Evolutionary conservation across 1,139 yeast genomes (phyloP), one percentile per base, ranked within the genome.

Genomic region (Kurtzmaniella quercitrusa): DNA sequence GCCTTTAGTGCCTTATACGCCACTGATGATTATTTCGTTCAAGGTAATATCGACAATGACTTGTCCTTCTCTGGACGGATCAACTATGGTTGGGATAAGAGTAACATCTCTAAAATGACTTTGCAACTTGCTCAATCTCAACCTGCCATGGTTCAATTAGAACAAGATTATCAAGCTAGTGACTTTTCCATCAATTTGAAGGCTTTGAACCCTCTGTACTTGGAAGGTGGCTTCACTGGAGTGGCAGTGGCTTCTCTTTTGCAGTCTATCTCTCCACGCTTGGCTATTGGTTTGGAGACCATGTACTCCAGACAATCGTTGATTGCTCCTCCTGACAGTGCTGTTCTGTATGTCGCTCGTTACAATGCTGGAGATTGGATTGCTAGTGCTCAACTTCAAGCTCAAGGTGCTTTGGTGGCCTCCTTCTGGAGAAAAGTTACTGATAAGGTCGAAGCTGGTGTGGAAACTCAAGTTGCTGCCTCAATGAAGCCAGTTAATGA

Each of bases 341-440:
- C 95, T 48, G 83, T 90, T 53, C 85, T 94, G 48, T 88, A 90
- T 65, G 86, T 88, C 58, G 93, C 91, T 53, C 90, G 98, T 70
- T 93, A 90, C 69, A 85, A 84, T 54, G 80, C 87, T 45, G 84
- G 83, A 43, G 78, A 82, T 66, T 93, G 97, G 98, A 85, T 91
- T 57, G 95, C 95, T 42, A 79, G 96, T 44, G 96, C 95, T 50
- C 97, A 90, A 75, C 65, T 90, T 53, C 95, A 89, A 66, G 96
- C 95, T 46, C 93, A 87, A 66, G 98, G 98, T 63, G 82, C 95
- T 34, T 63, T 90, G 44, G 76, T 85, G 52, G 93, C 94, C 41
- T 85, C 96, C 25, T 91, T 88, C 82, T 91, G 95, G 94, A 85
- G 95, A 75, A 86, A 79, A 65, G 90, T 91, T 55, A 78, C 94